phyloP scores from a whole-genome alignment of 331 rosid genomes.

The Cydonia oblonga region DNA sequence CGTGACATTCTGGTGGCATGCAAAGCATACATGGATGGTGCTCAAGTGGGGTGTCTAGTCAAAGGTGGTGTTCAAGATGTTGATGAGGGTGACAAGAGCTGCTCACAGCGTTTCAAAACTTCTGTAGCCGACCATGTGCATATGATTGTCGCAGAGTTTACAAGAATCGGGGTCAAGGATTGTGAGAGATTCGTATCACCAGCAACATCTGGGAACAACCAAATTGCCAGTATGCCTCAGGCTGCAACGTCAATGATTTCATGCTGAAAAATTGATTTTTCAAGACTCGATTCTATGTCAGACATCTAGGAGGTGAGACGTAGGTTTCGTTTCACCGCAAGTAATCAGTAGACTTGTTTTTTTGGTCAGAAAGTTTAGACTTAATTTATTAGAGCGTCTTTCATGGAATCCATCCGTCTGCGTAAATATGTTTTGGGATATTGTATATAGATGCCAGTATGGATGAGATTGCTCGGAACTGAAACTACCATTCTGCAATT shows the following conservation, averaged over 20 bases:
- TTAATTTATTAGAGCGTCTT: slow-evolving; percentile 9
- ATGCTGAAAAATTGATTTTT: slow-evolving; percentile 9
- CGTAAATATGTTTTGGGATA: slow-evolving; percentile 25
- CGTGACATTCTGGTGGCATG: slow-evolving; percentile 63
- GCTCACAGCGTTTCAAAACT: slow-evolving; percentile 42
- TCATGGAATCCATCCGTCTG: slow-evolving; percentile 6
- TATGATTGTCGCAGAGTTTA: slow-evolving; percentile 38
- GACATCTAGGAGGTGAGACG: slow-evolving; percentile 3
- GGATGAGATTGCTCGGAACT: slow-evolving; percentile 12
- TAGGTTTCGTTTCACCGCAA: too few relatives aligned
- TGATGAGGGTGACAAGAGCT: slow-evolving; percentile 64
- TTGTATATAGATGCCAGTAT: slow-evolving; percentile 30
- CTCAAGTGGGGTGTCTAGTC: slow-evolving; percentile 79
- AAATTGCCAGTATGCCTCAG: slow-evolving; percentile 4
- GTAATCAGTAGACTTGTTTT: too few relatives aligned
- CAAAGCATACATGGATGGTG: slow-evolving; percentile 73
- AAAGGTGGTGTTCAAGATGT: slow-evolving; percentile 83
- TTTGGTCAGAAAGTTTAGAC: neutral
- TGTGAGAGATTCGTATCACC: slow-evolving; percentile 43
- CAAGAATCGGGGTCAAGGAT: slow-evolving; percentile 43
- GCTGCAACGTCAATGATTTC: slow-evolving; percentile 23
- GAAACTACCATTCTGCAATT: neutral
- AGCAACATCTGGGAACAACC: slow-evolving; percentile 6
- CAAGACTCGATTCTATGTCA: slow-evolving; percentile 16
- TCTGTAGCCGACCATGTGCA: slow-evolving; percentile 23